These are phyloP conservation scores for Corynascus novoguineensis DNA, from an alignment of 495 filamentous ascomycete genomes.

Conservation along the genomic window DNA sequence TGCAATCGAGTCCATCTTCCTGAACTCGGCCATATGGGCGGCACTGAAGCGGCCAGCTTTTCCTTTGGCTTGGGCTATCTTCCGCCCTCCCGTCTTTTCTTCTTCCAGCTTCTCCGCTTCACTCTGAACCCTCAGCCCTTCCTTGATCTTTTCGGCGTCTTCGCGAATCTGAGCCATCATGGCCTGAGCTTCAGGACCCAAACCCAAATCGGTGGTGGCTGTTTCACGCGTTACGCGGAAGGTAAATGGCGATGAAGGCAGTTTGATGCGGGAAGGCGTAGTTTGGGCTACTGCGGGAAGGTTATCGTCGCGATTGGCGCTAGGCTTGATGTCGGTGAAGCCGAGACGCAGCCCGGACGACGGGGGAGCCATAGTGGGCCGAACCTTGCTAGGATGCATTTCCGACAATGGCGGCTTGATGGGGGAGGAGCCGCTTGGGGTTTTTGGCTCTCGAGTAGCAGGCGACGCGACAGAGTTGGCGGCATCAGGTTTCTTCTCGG, in stretches of 20 bases:
- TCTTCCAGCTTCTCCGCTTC: conserved; percentile 40
- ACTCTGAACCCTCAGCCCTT: conserved; percentile 53
- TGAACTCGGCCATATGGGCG: conserved; percentile 79
- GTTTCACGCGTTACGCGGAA: conserved; percentile 58
- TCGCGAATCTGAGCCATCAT: conserved; percentile 73
- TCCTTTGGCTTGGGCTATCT: conserved; percentile 72
- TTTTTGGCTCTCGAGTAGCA: conserved; percentile 38
- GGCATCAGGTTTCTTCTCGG: neutral
- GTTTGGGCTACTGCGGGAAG: conserved; percentile 28
- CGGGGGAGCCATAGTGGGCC: conserved; percentile 61
- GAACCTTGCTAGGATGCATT: conserved; percentile 74
- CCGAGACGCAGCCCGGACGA: conserved; percentile 63
- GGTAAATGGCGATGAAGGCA: conserved; percentile 60
- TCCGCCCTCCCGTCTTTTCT: conserved; percentile 48
- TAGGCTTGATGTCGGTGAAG: conserved; percentile 55
- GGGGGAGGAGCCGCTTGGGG: conserved; percentile 38
- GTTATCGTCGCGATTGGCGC: conserved; percentile 30
- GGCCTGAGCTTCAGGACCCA: conserved; percentile 66
- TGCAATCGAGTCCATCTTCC: conserved; percentile 94
- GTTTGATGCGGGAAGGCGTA: conserved; percentile 46
- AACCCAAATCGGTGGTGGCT: conserved; percentile 41
- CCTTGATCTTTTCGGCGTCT: conserved; percentile 62
- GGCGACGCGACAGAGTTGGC: conserved; percentile 37
- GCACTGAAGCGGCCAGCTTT: conserved; percentile 73
- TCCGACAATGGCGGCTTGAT: conserved; percentile 57